A percentile compares a stretch with the other conserved stretches of the same genome.
These are phyloP conservation scores for Penicillium coprophilum DNA, from an alignment of 495 filamentous ascomycete genomes.

Conservation along the genomic window DNA sequence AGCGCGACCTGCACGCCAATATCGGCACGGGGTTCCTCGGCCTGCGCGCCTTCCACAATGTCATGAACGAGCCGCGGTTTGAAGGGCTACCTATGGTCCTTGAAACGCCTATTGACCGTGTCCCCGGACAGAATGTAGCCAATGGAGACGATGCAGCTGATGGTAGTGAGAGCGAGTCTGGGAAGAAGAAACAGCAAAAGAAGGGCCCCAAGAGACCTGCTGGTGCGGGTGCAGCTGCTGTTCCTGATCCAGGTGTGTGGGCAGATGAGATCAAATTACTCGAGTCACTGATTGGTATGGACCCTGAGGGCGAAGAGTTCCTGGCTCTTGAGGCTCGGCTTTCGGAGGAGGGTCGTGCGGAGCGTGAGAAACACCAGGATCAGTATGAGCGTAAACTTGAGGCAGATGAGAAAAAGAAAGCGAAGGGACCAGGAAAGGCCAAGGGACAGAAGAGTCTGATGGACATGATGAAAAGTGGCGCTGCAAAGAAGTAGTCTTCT, in stretches of 20 bases:
- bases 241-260: constrained; percentile 76
- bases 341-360: constrained; percentile 63
- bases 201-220: constrained; percentile 29
- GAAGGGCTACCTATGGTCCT: constrained; percentile 85
- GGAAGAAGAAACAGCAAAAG: constrained; percentile 25
- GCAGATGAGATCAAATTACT: constrained; percentile 85
- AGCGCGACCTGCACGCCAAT: constrained; percentile 87
- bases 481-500: constrained; percentile 9
- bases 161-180: constrained; percentile 24
- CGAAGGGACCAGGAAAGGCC: constrained; percentile 27
- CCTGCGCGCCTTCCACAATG: constrained; percentile 81
- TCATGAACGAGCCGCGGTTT: constrained; percentile 81
- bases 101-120: constrained; percentile 85
- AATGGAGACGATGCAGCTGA: constrained; percentile 15
- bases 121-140: constrained; percentile 15
- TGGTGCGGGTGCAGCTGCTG: constrained; percentile 26
- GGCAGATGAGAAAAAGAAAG: constrained; percentile 57
- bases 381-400: constrained; percentile 70
- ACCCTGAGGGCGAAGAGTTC: constrained; percentile 70
- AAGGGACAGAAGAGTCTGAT: constrained; percentile 46
- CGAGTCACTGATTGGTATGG: constrained; percentile 82
- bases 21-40: constrained; percentile 93
- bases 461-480: constrained; percentile 40
- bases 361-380: constrained; percentile 71
- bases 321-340: constrained; percentile 59